Evolutionary conservation across 2,329 filamentous ascomycete species (phyloP), one percentile per base, ranked within the genome.

Genomic region (Paecilomyces sp.): DNA sequence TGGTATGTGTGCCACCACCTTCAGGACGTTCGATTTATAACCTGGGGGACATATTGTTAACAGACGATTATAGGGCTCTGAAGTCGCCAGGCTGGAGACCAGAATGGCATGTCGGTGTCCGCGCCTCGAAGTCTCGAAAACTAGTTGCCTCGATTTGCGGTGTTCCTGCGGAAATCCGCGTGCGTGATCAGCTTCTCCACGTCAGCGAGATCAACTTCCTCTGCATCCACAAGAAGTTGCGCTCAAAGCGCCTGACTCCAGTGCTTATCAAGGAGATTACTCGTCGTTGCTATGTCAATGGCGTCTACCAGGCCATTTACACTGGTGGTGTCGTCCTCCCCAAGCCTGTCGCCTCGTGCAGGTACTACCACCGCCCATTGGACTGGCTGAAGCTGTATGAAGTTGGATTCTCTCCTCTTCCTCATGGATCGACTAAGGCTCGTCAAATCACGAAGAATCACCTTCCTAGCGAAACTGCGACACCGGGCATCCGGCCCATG

Each of bases 221-320:
- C 65, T 96, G 92, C 71, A 88, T 99, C 58, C 94, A 99, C 82
- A 97, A 97, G 82, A 97, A 97, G 78, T 86, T 99, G 33, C 90
- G 94, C 56, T 87, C 90, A 60, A 97, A 97, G 80, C 88, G 94
- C 58, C 85, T 99, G 52, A 88, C 94, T 0, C 94, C 94, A 0
- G 89, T 97, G 1, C 85, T 99, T 57, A 99, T 99, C 81, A 97
- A 97, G 76, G 94, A 99, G 74, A 91, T 99, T 68, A 99, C 94
- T 4, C 88, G 94, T 55, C 85, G 92, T 64, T 96, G 91, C 80
- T 95, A 97, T 75, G 78, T 92, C 55, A 82, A 89, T 64, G 90
- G 88, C 59, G 88, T 95, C 65, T 97, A 89, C 83, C 94, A 99
- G 77, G 94, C 93, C 56, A 90, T 99, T 60, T 97, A 97, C 79